These are phyloP conservation scores for Fusarium nematophilum DNA, from an alignment of 2,329 filamentous ascomycete species.

Conservation along the genomic window DNA sequence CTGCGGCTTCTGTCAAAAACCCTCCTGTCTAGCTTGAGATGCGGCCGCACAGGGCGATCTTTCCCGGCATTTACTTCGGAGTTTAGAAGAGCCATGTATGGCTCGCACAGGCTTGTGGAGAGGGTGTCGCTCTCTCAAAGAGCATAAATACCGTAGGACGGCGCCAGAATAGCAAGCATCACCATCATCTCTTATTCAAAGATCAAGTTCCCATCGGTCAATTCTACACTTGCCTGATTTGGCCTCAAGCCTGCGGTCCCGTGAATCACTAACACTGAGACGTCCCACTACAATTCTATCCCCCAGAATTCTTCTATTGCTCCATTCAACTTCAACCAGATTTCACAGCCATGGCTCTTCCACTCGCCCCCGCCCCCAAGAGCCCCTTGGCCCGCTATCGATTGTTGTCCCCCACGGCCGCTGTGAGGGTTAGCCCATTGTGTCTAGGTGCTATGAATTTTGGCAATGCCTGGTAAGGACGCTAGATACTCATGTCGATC, in stretches of 20 bases:
- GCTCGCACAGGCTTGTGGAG: not conserved
- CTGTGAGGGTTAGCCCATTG: conserved; percentile 74
- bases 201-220: not conserved
- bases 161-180: not conserved
- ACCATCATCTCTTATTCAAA: not conserved
- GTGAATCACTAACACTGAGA: too few relatives aligned
- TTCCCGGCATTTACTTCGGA: conserved; percentile 20
- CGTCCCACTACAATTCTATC: not conserved
- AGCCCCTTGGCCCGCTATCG: conserved; percentile 74
- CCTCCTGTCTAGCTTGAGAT: not conserved
- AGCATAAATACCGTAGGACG: not conserved
- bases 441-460: conserved; percentile 75
- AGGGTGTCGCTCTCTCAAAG: not conserved
- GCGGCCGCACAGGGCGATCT: not conserved
- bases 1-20: not conserved
- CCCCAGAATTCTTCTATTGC: not conserved
- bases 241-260: not conserved
- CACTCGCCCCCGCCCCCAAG: conserved; percentile 61
- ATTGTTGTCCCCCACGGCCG: conserved; percentile 72
- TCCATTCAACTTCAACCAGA: not conserved
- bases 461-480: conserved; percentile 64
- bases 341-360: conserved; percentile 40
- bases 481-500: accelerated
- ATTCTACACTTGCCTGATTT: not conserved
- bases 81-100: conserved; percentile 4